Evolutionary conservation across 1,284 basidiomycete genomes (phyloP), one percentile per base, ranked within the genome.

Genomic region (Malassezia brasiliensis): DNA sequence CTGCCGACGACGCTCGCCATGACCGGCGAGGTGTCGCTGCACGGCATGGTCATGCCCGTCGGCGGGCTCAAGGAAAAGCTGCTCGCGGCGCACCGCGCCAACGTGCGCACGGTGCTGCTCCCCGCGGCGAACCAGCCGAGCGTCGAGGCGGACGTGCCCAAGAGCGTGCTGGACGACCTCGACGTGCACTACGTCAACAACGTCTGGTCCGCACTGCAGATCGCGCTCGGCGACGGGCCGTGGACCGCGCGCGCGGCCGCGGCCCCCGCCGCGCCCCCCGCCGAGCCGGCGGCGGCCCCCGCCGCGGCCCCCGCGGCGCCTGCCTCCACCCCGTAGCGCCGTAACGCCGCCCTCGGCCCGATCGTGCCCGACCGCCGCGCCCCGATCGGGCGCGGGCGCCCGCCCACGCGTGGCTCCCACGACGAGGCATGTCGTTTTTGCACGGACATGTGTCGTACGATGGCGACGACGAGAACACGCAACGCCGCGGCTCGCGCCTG

Each of bases 21-120:
- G 72, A 74, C 70, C 12, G 72, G 72, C 17, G 72, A 74, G 47
- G 69, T 73, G 11, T 72, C 68, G 48, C 53, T 74, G 39, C 63
- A 69, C 11, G 72, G 72, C 10, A 71, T 74, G 66, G 69, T 74
- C 6, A 54, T 74, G 22, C 69, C 72, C 2, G 72, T 74, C 6
- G 72, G 72, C 17, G 72, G 72, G 1, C 50, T 74, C 38, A 74
- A 74, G 62, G 72, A 74, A 60, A 74, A 74, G 63, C 59, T 73
- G 31, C 60, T 74, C 17, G 72, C 72, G 4, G 72, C 72, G 8
- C 72, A 74, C 50, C 59, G 72, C 22, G 68, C 67, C 0, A 66
- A 67, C 2, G 69, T 74, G 38, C 64, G 56, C 19, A 67, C 64
- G 31, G 61, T 74, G 35, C 72, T 74, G 41, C 39, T 74, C 45